Evolutionary conservation across 2,329 filamentous ascomycete genomes (phyloP), one percentile per base, ranked within the genome.

Genomic region (Scedosporium aurantiacum): DNA sequence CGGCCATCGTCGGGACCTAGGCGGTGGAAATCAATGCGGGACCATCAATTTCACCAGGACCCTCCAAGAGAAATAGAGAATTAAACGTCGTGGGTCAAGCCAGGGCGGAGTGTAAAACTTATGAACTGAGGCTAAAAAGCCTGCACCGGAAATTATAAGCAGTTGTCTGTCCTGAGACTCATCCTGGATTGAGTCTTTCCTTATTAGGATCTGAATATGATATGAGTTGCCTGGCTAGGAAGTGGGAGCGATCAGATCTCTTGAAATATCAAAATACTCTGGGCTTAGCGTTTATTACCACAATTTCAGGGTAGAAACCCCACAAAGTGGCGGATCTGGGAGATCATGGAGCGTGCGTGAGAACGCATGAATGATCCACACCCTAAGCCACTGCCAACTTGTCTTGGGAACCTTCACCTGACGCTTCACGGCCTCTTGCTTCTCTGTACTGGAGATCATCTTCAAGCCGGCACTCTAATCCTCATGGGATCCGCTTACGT

Each of bases 301-400:
- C 32, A 37, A 37, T 37, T 37, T 37, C 32, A 37, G 32, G 32
- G 10, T 37, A 37, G 32, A 37, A 37, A 54, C 50, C 50, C 50
- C 50, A 27, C 50, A 54, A 27, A 18, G 18, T 54, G 12, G 23
- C 23, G 21, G 18, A 23, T 54, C 50, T 10, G 23, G 23, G 18
- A 54, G 50, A 54, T 54, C 50, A 23, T 54, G 50, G 50, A 54
- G 50, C 50, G 50, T 54, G 50, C 50, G 18, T 54, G 50, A 54
- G 23, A 54, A 54, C 23, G 50, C 50, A 54, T 54, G 50, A 54
- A 54, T 54, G 50, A 54, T 54, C 50, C 23, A 23, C 43, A 5
- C 23, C 50, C 50, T 23, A 18, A 54, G 50, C 50, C 50, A 54
- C 50, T 54, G 50, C 12, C 50, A 54, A 54, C 12, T 28, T 21